Evolutionary conservation across 768 basidiomycete species (phyloP).

Genomic region (Leucosporidium yakuticum): DNA sequence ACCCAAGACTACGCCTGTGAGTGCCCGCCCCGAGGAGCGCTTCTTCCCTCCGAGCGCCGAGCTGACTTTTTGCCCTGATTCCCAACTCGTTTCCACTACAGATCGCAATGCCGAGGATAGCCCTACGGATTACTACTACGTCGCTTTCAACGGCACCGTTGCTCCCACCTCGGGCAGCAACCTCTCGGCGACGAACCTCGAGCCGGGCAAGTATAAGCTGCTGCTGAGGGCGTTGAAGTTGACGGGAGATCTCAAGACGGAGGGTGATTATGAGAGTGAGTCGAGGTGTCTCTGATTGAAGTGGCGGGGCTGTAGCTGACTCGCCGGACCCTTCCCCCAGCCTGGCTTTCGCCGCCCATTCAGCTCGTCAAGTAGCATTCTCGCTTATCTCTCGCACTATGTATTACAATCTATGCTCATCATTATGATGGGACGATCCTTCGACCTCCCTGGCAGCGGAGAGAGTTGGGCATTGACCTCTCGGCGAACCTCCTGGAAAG

Average conservation of each 20-base stretch:
- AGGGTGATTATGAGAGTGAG: constrained; percentile 1
- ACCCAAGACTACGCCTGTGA: background rate
- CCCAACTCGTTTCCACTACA: background rate
- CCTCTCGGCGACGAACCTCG: background rate
- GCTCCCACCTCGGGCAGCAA: background rate
- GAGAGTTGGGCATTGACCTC: too few species aligned
- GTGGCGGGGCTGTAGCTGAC: too few species aligned
- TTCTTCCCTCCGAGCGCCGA: background rate
- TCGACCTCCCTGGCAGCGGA: too few species aligned
- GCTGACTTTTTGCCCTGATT: too few species aligned
- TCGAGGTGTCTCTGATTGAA: too few species aligned
- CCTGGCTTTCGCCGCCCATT: constrained; percentile 2
- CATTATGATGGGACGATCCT: too few species aligned
- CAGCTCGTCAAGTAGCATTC: too few species aligned
- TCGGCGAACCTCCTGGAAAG: too few species aligned
- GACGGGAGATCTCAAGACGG: background rate
- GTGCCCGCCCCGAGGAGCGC: background rate
- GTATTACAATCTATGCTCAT: too few species aligned
- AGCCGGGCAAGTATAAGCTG: background rate
- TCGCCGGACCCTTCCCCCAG: background rate
- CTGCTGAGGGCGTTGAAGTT: background rate
- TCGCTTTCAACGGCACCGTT: background rate
- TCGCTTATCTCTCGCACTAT: too few species aligned
- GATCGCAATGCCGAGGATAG: background rate
- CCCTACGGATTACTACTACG: background rate